Percentiles rank a stretch among this genome's conserved stretches.
Conservation (phyloP, 2,329 filamentous ascomycete genomes). For the Fusarium buharicum region DNA sequence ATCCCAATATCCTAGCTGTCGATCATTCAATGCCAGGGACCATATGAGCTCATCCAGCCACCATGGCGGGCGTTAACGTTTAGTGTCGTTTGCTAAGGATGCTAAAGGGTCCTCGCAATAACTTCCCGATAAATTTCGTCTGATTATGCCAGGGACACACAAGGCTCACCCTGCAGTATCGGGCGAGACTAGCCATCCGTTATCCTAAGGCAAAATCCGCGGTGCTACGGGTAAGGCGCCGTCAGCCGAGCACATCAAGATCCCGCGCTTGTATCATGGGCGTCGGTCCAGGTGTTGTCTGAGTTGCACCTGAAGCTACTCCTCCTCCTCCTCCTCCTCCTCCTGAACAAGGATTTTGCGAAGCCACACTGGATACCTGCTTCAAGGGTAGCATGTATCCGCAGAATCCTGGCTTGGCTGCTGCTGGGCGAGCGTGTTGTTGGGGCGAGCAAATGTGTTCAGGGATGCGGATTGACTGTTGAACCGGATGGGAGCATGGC, state of each 20-base stretch:
- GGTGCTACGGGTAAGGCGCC: conserved; percentile 24
- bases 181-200: conserved; percentile 7
- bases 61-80: conserved; percentile 6
- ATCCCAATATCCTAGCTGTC: conserved; percentile 21
- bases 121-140: conserved; percentile 28
- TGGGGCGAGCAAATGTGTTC: conserved; percentile 1
- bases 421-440: conserved; percentile 1
- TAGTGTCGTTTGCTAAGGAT: not conserved
- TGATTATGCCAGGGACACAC: conserved; percentile 3
- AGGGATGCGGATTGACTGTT: not conserved
- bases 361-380: not conserved
- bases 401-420: conserved; percentile 5
- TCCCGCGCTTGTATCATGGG: conserved; percentile 20
- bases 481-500: conserved; percentile 19
- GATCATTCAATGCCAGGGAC: conserved; percentile 33
- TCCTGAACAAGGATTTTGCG: conserved; percentile 7
- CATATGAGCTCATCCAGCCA: conserved; percentile 10
- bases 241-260: conserved; percentile 17
- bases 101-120: conserved; percentile 23
- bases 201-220: conserved; percentile 4
- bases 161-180: conserved; percentile 8
- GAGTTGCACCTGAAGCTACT: conserved; percentile 2
- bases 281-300: conserved; percentile 10
- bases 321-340: conserved; percentile 1
- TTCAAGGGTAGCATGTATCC: not conserved